Evolutionary conservation across 75 land plant species (phyloP).

Genomic region (Cupressus sempervirens): DNA sequence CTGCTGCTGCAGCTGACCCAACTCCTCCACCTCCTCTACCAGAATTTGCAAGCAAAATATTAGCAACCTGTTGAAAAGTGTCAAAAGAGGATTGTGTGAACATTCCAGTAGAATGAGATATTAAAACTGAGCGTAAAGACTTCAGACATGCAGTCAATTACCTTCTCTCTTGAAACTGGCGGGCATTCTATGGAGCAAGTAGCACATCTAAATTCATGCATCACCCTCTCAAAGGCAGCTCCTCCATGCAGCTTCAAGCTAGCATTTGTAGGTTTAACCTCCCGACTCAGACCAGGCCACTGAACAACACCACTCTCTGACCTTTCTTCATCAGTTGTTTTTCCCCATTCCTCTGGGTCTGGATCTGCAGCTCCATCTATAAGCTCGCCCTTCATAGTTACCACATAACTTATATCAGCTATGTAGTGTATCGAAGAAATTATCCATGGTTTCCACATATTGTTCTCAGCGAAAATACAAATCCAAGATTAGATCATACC

Average conservation of each 20-base stretch:
- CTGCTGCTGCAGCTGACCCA: slow-evolving; percentile 70
- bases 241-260: slow-evolving; percentile 83
- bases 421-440: neutral
- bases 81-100: neutral
- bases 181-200: slow-evolving; percentile 94
- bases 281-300: slow-evolving; percentile 80
- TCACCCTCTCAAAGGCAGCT: slow-evolving; percentile 97
- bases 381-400: slow-evolving; percentile 50
- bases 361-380: slow-evolving; percentile 94
- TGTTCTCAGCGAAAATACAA: slow-evolving; percentile 5
- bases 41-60: slow-evolving; percentile 92
- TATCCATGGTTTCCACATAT: neutral
- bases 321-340: slow-evolving; percentile 71
- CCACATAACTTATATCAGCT: slow-evolving; percentile 5
- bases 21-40: slow-evolving; percentile 57
- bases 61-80: slow-evolving; percentile 64
- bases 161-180: slow-evolving; percentile 87
- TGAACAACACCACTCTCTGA: slow-evolving; percentile 72
- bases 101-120: neutral
- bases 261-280: slow-evolving; percentile 71
- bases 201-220: slow-evolving; percentile 88
- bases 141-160: slow-evolving; percentile 15
- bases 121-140: neutral
- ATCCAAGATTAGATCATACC: slow-evolving; percentile 30
- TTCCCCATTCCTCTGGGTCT: slow-evolving; percentile 89